These are phyloP conservation scores for Ustilago xerochloae DNA, from an alignment of 1,284 basidiomycete species.

Conservation along the genomic window DNA sequence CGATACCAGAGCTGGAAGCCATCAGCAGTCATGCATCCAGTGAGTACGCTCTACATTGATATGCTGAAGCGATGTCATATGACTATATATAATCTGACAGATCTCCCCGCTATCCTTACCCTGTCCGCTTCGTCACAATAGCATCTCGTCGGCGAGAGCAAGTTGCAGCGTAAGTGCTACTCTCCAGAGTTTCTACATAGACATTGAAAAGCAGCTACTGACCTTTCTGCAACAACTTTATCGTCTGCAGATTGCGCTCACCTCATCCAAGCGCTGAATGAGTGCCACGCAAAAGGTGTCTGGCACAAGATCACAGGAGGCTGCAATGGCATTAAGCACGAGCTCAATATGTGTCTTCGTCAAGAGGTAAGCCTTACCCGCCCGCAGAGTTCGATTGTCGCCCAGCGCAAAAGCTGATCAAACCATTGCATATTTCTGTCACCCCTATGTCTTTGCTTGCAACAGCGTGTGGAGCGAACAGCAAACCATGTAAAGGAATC, in stretches of 20 bases:
- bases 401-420: too few relatives aligned
- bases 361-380: conserved; percentile 42
- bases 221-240: background rate
- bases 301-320: conserved; percentile 52
- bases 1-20: background rate
- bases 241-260: conserved; percentile 44
- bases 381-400: too few relatives aligned
- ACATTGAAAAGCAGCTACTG: background rate
- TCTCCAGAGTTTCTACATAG: background rate
- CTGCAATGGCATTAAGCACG: conserved; percentile 57
- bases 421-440: background rate
- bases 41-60: conserved; percentile 2
- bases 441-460: background rate
- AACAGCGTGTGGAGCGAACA: conserved; percentile 45
- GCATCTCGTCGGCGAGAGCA: conserved; percentile 52
- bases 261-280: conserved; percentile 48
- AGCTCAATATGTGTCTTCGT: conserved; percentile 56
- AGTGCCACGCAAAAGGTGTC: conserved; percentile 50
- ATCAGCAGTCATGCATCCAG: conserved; percentile 30
- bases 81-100: too few relatives aligned
- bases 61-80: background rate
- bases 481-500: conserved; percentile 36
- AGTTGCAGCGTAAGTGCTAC: conserved; percentile 41
- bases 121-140: background rate
- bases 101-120: background rate